Percentiles rank a stretch among this genome's conserved stretches.
These are phyloP conservation scores for Mortierella polycephala DNA, from an alignment of 371 early-diverging fungal species.

Conservation along the genomic window DNA sequence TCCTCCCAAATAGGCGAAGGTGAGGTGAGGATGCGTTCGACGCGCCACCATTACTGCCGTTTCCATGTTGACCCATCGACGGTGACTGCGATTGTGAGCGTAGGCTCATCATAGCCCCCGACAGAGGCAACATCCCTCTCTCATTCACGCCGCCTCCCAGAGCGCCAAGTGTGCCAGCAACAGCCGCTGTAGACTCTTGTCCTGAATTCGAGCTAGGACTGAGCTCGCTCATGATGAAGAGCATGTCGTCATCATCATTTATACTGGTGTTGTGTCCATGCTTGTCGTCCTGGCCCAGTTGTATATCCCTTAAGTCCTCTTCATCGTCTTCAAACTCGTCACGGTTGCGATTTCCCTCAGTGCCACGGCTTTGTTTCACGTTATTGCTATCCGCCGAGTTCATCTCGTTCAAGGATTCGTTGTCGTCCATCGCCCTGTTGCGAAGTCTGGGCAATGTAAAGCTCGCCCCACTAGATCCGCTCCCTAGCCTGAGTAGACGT, in stretches of 20 bases:
- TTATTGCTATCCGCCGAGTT: slow-evolving; percentile 15
- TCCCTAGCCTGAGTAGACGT: slow-evolving; percentile 21
- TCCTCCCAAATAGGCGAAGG: slow-evolving; percentile 34
- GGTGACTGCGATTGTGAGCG: slow-evolving; percentile 42
- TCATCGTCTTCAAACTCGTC: slow-evolving; percentile 22
- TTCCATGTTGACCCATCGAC: slow-evolving; percentile 11
- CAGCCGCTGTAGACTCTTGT: slow-evolving; percentile 1
- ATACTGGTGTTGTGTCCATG: slow-evolving; percentile 21
- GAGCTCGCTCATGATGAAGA: slow-evolving; percentile 53
- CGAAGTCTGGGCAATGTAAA: slow-evolving; percentile 42
- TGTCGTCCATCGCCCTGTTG: slow-evolving; percentile 28
- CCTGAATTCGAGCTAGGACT: slow-evolving; percentile 35
- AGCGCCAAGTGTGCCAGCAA: background rate
- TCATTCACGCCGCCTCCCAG: slow-evolving; percentile 8
- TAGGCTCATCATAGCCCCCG: slow-evolving; percentile 29
- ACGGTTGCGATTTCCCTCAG: background rate
- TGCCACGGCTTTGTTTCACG: slow-evolving; percentile 3
- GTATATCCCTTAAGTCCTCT: slow-evolving; percentile 12
- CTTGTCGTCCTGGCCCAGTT: slow-evolving; percentile 4
- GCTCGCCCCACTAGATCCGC: slow-evolving; percentile 29
- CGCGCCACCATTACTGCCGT: slow-evolving; percentile 3
- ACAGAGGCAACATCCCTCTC: slow-evolving; percentile 23
- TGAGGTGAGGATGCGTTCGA: slow-evolving; percentile 35
- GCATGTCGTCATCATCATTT: slow-evolving; percentile 53
- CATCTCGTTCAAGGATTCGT: slow-evolving; percentile 43